Evolutionary conservation across 2,329 filamentous ascomycete species (phyloP), one percentile per base, ranked within the genome.

Genomic region (Aspergillus sp.): DNA sequence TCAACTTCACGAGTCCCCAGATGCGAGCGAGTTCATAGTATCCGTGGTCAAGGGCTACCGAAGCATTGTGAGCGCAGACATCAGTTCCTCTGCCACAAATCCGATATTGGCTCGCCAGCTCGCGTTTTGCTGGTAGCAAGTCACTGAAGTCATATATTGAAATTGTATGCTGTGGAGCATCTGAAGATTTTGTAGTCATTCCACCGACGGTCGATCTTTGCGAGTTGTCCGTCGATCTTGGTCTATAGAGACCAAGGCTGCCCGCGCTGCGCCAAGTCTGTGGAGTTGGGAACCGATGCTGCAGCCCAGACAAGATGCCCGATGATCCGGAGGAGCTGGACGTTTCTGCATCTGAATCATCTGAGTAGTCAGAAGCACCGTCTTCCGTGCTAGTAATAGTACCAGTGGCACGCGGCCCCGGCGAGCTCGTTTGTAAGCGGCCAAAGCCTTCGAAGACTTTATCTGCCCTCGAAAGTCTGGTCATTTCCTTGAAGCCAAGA

Each of bases 61-160:
- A 74, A 7, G 91, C 89, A 69, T 99, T 99, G 63, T 95, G 88
- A 42, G 83, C 79, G 70, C 93, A 97, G 3, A 96, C 85, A 34
- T 88, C 82, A n/a, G 85, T 82, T 1, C 88, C 88, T 55, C 91
- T 85, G 3, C 91, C 91, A 67, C 94, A 92, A 13, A 97, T 88
- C 20, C 81, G 82, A 71, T 97, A 99, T 59, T 88, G 83, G 52
- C 84, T 77, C 2, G 91, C 94, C 56, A 97, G 81, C 50, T 85
- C 80, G 54, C 81, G 81, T 68, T 91, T 94, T 2, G 89, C 88
- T 0, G 92, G 92, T n/a, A 96, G 74, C 11, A 91, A 70, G 45
- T 82, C 76, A 9, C 83, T 81, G 21, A 95, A 69, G 56, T 90
- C 81, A 63, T 92, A 81, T 36, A 97, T 84, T 1, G 85, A 85